Conservation (phyloP, 176 grass and related monocot species). For the Juncus effusus region DNA sequence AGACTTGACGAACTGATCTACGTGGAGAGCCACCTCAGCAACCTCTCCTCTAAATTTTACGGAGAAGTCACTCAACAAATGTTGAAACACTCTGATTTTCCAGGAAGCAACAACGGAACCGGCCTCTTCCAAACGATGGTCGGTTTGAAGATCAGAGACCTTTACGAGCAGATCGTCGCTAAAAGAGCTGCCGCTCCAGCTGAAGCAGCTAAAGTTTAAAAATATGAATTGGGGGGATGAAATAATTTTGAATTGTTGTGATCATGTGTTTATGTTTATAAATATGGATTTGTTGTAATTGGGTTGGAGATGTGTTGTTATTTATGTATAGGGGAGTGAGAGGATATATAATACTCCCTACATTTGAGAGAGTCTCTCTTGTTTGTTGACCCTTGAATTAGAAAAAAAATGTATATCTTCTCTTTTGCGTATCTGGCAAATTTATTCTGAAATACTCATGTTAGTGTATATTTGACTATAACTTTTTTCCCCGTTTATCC, state of each 20-base stretch:
- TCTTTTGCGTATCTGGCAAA: conserved; percentile 2
- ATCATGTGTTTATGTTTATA: not conserved
- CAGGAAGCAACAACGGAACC: conserved; percentile 85
- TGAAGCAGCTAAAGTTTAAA: conserved; percentile 66
- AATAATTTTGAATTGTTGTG: not conserved
- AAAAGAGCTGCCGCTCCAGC: conserved; percentile 39
- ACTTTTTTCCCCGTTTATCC: not conserved
- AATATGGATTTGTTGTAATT: conserved; percentile 37
- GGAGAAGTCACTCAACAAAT: conserved; percentile 95
- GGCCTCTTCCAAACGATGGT: conserved; percentile 83
- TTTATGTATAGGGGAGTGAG: conserved; percentile 19
- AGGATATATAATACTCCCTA: conserved; percentile 11
- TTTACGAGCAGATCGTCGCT: conserved; percentile 67
- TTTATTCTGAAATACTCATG: not conserved
- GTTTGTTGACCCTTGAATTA: conserved; percentile 14
- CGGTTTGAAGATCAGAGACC: conserved; percentile 87
- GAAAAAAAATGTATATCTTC: conserved; percentile 15
- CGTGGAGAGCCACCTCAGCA: conserved; percentile 90
- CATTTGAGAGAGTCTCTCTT: not conserved
- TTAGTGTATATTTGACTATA: not conserved
- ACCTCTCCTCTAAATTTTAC: conserved; percentile 83
- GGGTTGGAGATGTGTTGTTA: conserved; percentile 38
- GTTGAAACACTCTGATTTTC: conserved; percentile 84
- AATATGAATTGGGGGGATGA: not conserved
- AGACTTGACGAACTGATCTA: conserved; percentile 87